Conservation (phyloP, 2,329 filamentous ascomycete species). For the Trichoderma harzianum region DNA sequence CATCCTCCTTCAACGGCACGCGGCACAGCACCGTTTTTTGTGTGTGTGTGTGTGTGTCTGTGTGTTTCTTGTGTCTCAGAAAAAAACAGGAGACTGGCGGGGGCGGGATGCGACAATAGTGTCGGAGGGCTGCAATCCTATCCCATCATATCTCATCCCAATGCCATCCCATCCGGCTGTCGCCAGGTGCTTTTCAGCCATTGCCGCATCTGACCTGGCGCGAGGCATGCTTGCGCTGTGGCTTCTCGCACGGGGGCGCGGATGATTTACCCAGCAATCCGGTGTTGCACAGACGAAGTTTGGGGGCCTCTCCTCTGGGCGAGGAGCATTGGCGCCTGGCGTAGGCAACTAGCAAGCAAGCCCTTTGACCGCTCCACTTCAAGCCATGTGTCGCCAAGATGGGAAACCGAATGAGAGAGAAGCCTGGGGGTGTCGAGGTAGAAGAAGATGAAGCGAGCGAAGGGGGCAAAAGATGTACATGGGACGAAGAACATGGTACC, state of each 20-base stretch:
- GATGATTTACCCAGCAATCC: conserved; percentile 16
- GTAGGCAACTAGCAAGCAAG: background rate
- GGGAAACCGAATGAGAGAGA: background rate
- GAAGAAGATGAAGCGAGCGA: background rate
- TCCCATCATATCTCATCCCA: background rate
- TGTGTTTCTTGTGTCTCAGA: background rate
- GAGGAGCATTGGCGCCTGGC: background rate
- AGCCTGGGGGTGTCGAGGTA: background rate
- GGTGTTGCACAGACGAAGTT: conserved; percentile 10
- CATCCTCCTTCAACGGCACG: background rate
- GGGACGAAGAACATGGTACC: background rate
- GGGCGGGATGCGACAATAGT: background rate
- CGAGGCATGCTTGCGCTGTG: background rate
- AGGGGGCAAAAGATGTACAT: background rate
- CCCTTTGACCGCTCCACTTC: conserved; percentile 3
- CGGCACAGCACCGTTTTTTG: background rate
- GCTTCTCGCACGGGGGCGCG: conserved; percentile 1
- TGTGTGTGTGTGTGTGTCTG: background rate
- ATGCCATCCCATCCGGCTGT: background rate
- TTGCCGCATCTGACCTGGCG: background rate
- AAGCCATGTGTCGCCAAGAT: conserved; percentile 18
- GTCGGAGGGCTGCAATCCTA: background rate
- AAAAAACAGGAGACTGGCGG: background rate
- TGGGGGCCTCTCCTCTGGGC: background rate
- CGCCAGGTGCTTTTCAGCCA: background rate